A percentile compares a stretch with the other conserved stretches of the same genome.
Conservation (phyloP, 805 yeast species). For the Yarrowia bubula region DNA sequence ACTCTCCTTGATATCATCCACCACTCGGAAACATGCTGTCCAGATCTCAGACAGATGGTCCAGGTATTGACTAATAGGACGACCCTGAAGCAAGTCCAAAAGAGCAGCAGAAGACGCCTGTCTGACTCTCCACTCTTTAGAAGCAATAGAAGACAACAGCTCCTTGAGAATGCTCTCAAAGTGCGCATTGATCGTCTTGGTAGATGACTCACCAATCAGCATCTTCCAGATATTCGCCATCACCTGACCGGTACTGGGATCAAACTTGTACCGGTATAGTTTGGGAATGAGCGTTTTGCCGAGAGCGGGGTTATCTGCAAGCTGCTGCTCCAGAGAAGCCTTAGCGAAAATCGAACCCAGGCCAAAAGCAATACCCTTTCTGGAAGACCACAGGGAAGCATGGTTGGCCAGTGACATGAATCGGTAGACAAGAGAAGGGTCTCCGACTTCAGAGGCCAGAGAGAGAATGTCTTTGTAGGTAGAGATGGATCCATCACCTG, state of each 20-base stretch:
- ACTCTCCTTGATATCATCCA: conserved; percentile 94
- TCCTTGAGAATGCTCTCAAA: conserved; percentile 63
- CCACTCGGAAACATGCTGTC: conserved; percentile 80
- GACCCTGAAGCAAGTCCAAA: conserved; percentile 64
- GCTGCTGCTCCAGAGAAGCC: conserved; percentile 62
- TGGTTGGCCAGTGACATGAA: conserved; percentile 89
- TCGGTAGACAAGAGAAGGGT: conserved; percentile 88
- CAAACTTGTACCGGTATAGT: conserved; percentile 78
- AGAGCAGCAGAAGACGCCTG: conserved; percentile 80
- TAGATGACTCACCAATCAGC: conserved; percentile 56
- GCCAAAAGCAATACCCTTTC: conserved; percentile 94
- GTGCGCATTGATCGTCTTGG: conserved; percentile 52
- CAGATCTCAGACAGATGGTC: conserved; percentile 56
- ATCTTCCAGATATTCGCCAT: conserved; percentile 89
- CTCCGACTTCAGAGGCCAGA: conserved; percentile 92
- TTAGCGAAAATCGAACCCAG: conserved; percentile 81
- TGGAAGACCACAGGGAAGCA: conserved; percentile 86
- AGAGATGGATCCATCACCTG: conserved; percentile 82
- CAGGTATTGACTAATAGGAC: conserved; percentile 50
- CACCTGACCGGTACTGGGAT: conserved; percentile 77
- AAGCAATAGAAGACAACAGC: conserved; percentile 64
- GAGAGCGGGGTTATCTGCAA: conserved; percentile 53
- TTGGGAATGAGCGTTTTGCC: conserved; percentile 71
- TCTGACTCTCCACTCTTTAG: conserved; percentile 88
- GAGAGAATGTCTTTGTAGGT: conserved; percentile 87